Percentiles rank a stretch among this genome's conserved stretches.
These are phyloP conservation scores for Cunninghamia lanceolata DNA, from an alignment of 75 land plant genomes.

Conservation along the genomic window DNA sequence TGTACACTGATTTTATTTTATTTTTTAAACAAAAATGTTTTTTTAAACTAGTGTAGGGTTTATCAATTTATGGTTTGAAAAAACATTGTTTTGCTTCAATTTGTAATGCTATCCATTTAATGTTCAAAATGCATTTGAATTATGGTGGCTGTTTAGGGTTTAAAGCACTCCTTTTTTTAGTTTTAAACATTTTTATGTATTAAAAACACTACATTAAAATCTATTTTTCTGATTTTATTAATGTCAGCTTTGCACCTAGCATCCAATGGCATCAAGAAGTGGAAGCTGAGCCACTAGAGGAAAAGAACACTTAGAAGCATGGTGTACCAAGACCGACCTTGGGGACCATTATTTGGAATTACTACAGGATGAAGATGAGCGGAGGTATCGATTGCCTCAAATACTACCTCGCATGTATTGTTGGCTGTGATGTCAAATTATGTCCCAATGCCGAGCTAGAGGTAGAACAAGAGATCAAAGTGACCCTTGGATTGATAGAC, in stretches of 20 bases:
- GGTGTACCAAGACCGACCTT: not conserved
- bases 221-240: too few relatives aligned
- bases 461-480: too few relatives aligned
- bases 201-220: not conserved
- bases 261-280: not conserved
- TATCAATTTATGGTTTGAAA: not conserved
- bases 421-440: not conserved
- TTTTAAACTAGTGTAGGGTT: not conserved
- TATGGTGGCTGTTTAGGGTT: too few relatives aligned
- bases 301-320: too few relatives aligned
- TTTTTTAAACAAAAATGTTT: too few relatives aligned
- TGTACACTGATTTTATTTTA: too few relatives aligned
- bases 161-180: too few relatives aligned
- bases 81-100: not conserved
- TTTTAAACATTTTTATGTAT: not conserved
- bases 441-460: not conserved
- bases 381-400: not conserved
- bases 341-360: not conserved
- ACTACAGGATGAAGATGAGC: not conserved
- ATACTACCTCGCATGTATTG: not conserved
- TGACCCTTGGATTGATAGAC: too few relatives aligned
- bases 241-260: not conserved
- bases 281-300: not conserved
- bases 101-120: not conserved
- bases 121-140: not conserved